These are phyloP conservation scores for Neurospora sp. DNA, from an alignment of 495 filamentous ascomycete genomes.

Conservation along the genomic window DNA sequence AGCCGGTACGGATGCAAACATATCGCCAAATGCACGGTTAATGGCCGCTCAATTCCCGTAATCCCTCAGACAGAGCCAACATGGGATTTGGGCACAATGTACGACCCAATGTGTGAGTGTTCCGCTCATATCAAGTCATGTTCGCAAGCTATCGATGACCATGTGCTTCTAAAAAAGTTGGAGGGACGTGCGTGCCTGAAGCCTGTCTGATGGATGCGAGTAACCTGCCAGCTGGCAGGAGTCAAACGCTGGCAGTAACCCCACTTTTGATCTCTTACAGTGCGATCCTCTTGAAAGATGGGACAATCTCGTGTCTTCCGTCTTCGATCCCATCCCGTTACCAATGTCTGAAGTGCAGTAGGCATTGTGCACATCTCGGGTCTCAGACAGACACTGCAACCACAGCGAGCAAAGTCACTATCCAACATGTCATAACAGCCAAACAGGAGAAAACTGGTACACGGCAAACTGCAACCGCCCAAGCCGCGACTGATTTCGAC, in stretches of 20 bases:
- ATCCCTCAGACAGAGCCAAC: neutral
- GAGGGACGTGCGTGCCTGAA: neutral
- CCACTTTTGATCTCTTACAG: neutral
- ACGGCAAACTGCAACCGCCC: constrained; percentile 5
- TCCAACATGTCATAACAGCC: neutral
- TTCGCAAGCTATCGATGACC: neutral
- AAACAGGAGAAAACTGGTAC: neutral
- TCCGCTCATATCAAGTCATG: neutral
- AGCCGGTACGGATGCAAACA: neutral
- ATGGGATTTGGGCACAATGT: neutral
- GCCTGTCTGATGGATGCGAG: neutral
- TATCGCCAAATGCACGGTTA: neutral
- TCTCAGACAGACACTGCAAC: neutral
- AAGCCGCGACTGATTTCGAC: neutral
- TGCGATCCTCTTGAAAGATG: neutral
- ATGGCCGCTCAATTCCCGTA: neutral
- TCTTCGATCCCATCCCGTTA: neutral
- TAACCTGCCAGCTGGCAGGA: neutral
- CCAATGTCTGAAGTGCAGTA: neutral
- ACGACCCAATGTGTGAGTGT: neutral
- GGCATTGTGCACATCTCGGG: neutral
- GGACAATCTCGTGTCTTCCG: neutral
- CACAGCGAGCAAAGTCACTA: neutral
- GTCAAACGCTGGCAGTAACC: neutral
- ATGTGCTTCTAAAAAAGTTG: neutral